Evolutionary conservation across 176 grass and related monocot species (phyloP), one percentile per base, ranked within the genome.

Genomic region (Metroxylon sagu): DNA sequence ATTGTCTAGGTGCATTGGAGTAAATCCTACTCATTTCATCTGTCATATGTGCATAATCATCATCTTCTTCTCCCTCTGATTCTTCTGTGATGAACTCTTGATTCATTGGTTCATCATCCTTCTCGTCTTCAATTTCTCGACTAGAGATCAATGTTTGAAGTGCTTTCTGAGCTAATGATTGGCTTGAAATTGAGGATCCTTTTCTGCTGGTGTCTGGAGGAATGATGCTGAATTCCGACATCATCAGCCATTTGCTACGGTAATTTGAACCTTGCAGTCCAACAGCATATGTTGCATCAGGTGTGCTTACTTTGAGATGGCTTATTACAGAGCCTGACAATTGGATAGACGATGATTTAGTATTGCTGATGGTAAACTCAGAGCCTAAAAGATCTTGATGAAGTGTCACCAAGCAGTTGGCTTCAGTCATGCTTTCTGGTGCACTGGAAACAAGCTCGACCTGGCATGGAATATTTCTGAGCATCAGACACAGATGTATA

Each of bases 291-390:
- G 86, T 82, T 53, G 92, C 92, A 39, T 90, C 87, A 1, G 86
- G 92, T 6, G 92, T 96, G 83, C 92, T 90, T 64, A 86, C 78
- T 29, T 82, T 89, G 52, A 96, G 72, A 74, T 96, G 83, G 81
- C 71, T 96, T 7, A 80, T 62, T 56, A 96, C 67, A 27, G 58
- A 60, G 56, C 80, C 76, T 17, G 81, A 82, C 49, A 96, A 49
- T 58, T 75, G 50, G 73, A 82, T 21, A 5, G 72, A 29, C 14
- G 82, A 56, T 1, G 80, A 57, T 31, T 59, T 31, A 14, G 50
- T 23, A 51, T 96, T 96, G 18, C 62, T 60, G 54, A 84, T 74
- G 30, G 72, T 28, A 25, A 85, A 15, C 62, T 90, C 91, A 57
- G 80, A 74, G 2, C 68, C 56, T 48, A 90, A 72, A 25, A 52